A percentile compares a stretch with the other conserved stretches of the same genome.
phyloP scores from a whole-genome alignment of 208 protist genomes.

The Trypanosoma conorhini region DNA sequence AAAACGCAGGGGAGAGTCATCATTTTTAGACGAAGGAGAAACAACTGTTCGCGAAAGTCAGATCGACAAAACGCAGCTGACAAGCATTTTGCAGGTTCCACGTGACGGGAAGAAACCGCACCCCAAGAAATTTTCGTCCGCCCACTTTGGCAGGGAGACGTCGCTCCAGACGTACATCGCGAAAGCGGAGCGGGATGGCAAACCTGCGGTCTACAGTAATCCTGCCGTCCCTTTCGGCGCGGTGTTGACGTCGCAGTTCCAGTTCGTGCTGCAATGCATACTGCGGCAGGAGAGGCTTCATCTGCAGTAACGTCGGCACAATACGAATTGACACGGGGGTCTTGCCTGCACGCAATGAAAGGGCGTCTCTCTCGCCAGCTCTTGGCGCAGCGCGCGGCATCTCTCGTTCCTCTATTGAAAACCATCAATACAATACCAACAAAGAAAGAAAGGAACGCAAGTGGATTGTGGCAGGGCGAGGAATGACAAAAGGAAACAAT shows the following conservation, averaged over 20 bases:
- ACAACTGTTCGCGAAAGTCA: slow-evolving; percentile 16
- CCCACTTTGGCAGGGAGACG: not conserved
- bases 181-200: not conserved
- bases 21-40: slow-evolving; percentile 12
- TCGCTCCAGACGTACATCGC: not conserved
- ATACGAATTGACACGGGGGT: not conserved
- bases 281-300: slow-evolving; percentile 1
- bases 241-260: not conserved
- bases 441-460: not conserved
- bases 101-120: not conserved
- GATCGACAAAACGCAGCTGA: not conserved
- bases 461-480: no score
- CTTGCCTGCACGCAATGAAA: not conserved
- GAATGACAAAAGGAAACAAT: not conserved
- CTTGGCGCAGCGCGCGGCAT: not conserved
- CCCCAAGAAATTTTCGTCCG: not conserved
- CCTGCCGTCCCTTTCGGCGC: not conserved
- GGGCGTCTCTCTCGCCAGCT: not conserved
- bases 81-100: not conserved
- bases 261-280: not conserved
- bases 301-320: not conserved
- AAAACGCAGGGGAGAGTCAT: not conserved
- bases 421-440: slow-evolving; percentile 4
- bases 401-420: not conserved
- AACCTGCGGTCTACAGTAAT: not conserved